These are phyloP conservation scores for Coemansia aciculifera DNA, from an alignment of 192 early-diverging fungal species.

Conservation along the genomic window DNA sequence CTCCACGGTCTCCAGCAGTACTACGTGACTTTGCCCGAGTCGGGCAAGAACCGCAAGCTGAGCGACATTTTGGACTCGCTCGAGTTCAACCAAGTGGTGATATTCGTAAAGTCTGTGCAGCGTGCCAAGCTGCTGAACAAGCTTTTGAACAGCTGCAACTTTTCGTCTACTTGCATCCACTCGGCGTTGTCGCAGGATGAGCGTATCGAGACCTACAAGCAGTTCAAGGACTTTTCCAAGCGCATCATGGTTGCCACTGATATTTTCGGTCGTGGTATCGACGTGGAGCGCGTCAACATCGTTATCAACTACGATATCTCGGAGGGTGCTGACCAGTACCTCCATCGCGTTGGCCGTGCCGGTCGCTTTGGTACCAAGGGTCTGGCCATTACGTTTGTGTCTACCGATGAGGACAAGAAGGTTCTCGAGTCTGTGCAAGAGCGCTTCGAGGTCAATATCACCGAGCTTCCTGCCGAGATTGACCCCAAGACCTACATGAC, in stretches of 20 bases:
- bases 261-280: conserved; percentile 93
- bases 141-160: conserved; percentile 84
- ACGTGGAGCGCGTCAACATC: conserved; percentile 98
- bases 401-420: conserved; percentile 75
- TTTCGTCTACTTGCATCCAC: conserved; percentile 94
- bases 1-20: conserved; percentile 96
- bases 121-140: conserved; percentile 88
- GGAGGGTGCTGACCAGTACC: conserved; percentile 83
- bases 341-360: conserved; percentile 97
- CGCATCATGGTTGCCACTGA: conserved; percentile 87
- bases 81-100: conserved; percentile 98
- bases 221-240: conserved; percentile 92
- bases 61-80: conserved; percentile 89
- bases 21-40: conserved; percentile 83
- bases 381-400: conserved; percentile 91
- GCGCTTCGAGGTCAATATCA: conserved; percentile 94
- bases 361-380: conserved; percentile 99
- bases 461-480: conserved; percentile 82
- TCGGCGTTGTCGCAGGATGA: conserved; percentile 87
- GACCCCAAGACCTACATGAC: conserved; percentile 82
- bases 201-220: conserved; percentile 88
- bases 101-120: conserved; percentile 90
- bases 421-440: conserved; percentile 85
- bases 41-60: conserved; percentile 90
- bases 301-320: conserved; percentile 99